Percentiles rank a stretch among this genome's conserved stretches.
phyloP scores from a whole-genome alignment of 495 filamentous ascomycete genomes.

The Aspergillus olivimuriae region DNA sequence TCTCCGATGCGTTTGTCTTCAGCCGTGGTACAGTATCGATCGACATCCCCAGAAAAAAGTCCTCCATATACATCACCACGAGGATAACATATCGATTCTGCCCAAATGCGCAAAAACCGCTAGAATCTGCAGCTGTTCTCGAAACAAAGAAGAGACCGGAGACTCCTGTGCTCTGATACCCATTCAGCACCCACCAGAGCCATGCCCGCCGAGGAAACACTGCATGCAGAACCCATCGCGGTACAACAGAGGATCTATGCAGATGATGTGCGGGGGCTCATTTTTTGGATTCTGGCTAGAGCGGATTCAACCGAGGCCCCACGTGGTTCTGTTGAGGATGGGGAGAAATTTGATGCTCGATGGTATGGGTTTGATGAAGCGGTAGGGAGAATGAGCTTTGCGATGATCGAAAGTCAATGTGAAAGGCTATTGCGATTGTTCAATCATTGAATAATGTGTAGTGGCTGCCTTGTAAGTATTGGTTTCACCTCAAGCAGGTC shows the following conservation, averaged over 20 bases:
- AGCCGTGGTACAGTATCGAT: not conserved
- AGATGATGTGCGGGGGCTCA: not conserved
- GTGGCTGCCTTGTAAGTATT: too few species aligned
- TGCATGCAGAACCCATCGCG: not conserved
- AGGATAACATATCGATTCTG: not conserved
- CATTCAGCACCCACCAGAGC: not conserved
- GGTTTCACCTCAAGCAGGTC: too few species aligned
- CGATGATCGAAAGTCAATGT: not conserved
- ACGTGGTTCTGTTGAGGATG: not conserved
- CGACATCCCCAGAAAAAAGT: not conserved
- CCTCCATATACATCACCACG: not conserved
- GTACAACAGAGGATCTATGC: not conserved
- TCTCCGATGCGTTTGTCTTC: not conserved
- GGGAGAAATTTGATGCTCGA: not conserved
- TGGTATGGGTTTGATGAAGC: not conserved
- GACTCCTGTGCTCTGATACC: not conserved
- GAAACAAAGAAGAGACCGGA: slow-evolving; percentile 1
- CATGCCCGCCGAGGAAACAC: not conserved
- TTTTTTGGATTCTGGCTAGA: not conserved
- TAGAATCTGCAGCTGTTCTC: not conserved
- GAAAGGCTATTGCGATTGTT: not conserved
- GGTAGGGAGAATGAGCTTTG: not conserved
- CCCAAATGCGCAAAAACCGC: not conserved
- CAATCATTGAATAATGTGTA: not conserved
- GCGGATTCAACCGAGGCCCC: slow-evolving; percentile 1